phyloP scores from a whole-genome alignment of 2,329 filamentous ascomycete species.

The Monilinia fructigena region DNA sequence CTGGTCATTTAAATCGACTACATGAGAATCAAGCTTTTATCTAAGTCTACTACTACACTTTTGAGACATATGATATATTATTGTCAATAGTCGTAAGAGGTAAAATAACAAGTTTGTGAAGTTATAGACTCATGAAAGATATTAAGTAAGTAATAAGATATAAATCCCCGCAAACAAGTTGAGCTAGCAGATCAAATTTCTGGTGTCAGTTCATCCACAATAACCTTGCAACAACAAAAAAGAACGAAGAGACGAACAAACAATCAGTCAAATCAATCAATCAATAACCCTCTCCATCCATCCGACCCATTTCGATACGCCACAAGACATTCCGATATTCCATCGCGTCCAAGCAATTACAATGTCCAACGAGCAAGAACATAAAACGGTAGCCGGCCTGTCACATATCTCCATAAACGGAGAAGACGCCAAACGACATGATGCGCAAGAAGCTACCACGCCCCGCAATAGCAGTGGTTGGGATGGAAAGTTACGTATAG shows the following conservation, averaged over 20 bases:
- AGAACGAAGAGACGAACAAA: no score
- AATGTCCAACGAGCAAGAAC: slow-evolving; percentile 29
- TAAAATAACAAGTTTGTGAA: not conserved
- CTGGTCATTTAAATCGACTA: not conserved
- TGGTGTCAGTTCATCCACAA: not conserved
- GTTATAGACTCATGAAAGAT: not conserved
- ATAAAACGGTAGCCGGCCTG: slow-evolving; percentile 31
- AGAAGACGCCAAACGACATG: slow-evolving; percentile 33
- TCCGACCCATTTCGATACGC: not conserved
- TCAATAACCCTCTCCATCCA: slow-evolving; percentile 4
- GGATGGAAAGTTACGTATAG: slow-evolving; percentile 79
- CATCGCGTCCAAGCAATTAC: slow-evolving; percentile 9
- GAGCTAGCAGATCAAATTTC: not conserved
- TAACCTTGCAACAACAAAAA: not conserved
- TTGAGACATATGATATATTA: not conserved
- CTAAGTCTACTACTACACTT: no score
- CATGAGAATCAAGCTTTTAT: not conserved
- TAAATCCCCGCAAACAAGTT: not conserved
- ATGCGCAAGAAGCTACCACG: slow-evolving; percentile 29
- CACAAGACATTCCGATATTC: not conserved
- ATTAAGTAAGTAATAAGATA: no score
- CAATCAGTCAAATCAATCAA: not conserved
- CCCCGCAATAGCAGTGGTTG: slow-evolving; percentile 65
- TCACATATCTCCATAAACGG: slow-evolving; percentile 34
- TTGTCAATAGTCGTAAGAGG: not conserved